Conservation (phyloP, 345 rosid species). For the Trapa bicornis region DNA sequence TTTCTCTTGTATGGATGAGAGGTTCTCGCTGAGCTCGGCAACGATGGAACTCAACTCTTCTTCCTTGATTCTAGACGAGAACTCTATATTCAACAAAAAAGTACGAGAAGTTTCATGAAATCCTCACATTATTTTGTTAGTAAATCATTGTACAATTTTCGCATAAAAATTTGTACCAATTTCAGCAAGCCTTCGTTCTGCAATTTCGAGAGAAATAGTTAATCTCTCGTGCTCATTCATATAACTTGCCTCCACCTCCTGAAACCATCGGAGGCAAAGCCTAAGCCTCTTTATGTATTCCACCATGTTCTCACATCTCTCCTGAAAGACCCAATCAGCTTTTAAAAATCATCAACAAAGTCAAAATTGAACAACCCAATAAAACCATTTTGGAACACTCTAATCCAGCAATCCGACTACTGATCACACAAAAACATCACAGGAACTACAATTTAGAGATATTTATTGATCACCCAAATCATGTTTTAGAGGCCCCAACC, state of each 20-base stretch:
- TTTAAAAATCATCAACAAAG: slow-evolving; percentile 10
- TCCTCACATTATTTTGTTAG: no score
- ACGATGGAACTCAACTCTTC: slow-evolving; percentile 82
- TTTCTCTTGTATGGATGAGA: slow-evolving; percentile 59
- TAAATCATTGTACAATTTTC: background rate
- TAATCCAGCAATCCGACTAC: background rate
- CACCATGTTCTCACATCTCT: slow-evolving; percentile 90
- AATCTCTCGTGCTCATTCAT: slow-evolving; percentile 77
- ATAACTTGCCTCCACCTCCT: slow-evolving; percentile 75
- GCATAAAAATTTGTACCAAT: slow-evolving; percentile 36
- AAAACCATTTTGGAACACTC: background rate
- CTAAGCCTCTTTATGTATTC: slow-evolving; percentile 83
- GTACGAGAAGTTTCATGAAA: background rate
- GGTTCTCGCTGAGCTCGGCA: slow-evolving; percentile 69
- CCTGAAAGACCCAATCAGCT: slow-evolving; percentile 34
- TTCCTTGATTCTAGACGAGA: slow-evolving; percentile 60
- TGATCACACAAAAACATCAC: background rate
- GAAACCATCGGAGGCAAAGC: slow-evolving; percentile 94
- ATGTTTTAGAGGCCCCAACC: no score
- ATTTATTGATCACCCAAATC: no score
- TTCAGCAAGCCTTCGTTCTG: slow-evolving; percentile 67
- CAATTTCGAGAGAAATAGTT: slow-evolving; percentile 48
- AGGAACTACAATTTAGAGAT: no score
- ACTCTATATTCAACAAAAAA: slow-evolving; percentile 34
- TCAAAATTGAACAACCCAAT: background rate